Conservation (phyloP, 2,329 filamentous ascomycete species). For the Nigrospora oryzae region DNA sequence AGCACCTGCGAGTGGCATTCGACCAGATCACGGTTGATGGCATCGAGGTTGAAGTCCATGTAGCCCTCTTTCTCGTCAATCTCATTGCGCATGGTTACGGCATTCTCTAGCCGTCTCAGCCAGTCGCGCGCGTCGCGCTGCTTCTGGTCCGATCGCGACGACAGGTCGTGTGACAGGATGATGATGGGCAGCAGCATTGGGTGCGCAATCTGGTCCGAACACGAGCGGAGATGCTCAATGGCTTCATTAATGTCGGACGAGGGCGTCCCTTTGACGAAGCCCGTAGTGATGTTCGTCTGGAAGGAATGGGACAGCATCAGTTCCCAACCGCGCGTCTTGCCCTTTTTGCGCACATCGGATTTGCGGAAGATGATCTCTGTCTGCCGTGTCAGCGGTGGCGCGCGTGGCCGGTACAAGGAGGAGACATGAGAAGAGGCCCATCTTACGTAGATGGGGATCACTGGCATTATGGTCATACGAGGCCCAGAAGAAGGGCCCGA, state of each 20-base stretch:
- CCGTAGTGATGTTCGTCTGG: constrained; percentile 45
- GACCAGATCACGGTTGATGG: constrained; percentile 52
- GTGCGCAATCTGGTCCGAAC: constrained; percentile 41
- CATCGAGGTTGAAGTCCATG: constrained; percentile 47
- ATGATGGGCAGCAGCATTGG: constrained; percentile 51
- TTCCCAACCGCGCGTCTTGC: constrained; percentile 56
- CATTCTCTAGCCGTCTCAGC: constrained; percentile 52
- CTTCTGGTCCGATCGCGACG: constrained; percentile 46
- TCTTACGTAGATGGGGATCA: constrained; percentile 48
- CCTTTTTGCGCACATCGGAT: constrained; percentile 58
- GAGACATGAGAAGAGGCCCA: constrained; percentile 1
- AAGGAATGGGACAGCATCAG: constrained; percentile 53
- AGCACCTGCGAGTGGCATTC: constrained; percentile 55
- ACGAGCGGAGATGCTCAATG: constrained; percentile 41
- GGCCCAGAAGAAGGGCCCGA: constrained; percentile 57
- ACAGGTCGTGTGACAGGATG: constrained; percentile 50
- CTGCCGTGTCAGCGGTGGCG: not conserved
- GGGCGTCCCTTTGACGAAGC: constrained; percentile 53
- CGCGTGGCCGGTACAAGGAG: not conserved
- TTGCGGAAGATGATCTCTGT: constrained; percentile 55
- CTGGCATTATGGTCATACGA: constrained; percentile 47
- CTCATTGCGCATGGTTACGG: constrained; percentile 52
- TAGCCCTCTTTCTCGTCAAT: constrained; percentile 48
- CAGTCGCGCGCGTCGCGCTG: constrained; percentile 56
- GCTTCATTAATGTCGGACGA: constrained; percentile 43